Percentiles rank a stretch among this genome's conserved stretches.
phyloP scores from a whole-genome alignment of 305 asterid species.

The Rubia balearica region DNA sequence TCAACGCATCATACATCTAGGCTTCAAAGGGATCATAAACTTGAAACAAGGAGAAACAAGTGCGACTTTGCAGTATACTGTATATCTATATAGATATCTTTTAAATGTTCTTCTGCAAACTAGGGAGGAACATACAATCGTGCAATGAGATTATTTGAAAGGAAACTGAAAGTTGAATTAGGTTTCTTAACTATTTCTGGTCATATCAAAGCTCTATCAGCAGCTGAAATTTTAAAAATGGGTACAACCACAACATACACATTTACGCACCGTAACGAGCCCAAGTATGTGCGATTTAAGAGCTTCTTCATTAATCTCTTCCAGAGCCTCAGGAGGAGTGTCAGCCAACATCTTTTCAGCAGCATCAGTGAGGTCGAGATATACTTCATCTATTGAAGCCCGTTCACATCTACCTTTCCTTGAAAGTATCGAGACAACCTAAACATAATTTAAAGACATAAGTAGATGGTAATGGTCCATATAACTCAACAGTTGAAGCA shows the following conservation, averaged over 20 bases:
- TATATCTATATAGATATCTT: neutral
- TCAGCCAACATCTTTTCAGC: conserved; percentile 72
- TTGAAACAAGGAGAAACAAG: neutral
- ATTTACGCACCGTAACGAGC: conserved; percentile 46
- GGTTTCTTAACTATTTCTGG: neutral
- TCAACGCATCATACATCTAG: neutral
- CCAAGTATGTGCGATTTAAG: conserved; percentile 76
- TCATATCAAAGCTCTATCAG: neutral
- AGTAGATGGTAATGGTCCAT: neutral
- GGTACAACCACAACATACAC: neutral
- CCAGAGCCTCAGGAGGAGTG: conserved; percentile 41
- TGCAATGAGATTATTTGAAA: neutral
- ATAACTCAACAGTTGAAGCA: conserved; percentile 84
- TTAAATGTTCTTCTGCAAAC: neutral
- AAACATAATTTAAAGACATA: conserved; percentile 21
- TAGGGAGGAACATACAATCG: neutral
- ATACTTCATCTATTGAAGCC: conserved; percentile 97
- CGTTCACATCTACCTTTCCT: conserved; percentile 85
- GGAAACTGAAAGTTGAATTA: neutral
- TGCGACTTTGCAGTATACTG: neutral
- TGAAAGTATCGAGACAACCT: conserved; percentile 89
- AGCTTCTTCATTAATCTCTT: conserved; percentile 61
- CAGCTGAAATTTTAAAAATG: conserved; percentile 3
- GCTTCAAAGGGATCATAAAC: neutral
- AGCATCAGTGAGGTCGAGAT: conserved; percentile 91